Percentiles rank a stretch among this genome's conserved stretches.
These are phyloP conservation scores for Kwoniella shivajii DNA, from an alignment of 1,284 basidiomycete species.

Conservation along the genomic window DNA sequence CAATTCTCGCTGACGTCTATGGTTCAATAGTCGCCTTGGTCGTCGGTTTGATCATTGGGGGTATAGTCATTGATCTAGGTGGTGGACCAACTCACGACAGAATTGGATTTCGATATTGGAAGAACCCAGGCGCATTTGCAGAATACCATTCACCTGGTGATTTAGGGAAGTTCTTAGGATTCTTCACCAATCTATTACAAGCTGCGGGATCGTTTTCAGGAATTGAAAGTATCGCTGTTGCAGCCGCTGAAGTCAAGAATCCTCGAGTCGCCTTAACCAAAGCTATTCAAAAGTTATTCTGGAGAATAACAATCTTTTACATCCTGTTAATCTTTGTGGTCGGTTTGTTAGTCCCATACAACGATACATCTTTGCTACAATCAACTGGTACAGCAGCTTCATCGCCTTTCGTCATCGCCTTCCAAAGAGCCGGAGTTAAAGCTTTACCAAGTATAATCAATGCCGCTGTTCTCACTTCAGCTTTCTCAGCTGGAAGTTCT, in stretches of 20 bases:
- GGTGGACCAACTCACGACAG: constrained; percentile 62
- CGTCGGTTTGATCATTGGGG: constrained; percentile 64
- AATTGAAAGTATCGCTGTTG: constrained; percentile 33
- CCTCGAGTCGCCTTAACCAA: constrained; percentile 29
- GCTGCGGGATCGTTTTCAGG: constrained; percentile 35
- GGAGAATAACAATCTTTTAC: constrained; percentile 69
- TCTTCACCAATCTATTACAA: constrained; percentile 36
- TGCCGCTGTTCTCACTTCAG: constrained; percentile 77
- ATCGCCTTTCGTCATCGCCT: constrained; percentile 67
- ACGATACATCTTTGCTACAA: constrained; percentile 62
- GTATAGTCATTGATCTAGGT: constrained; percentile 70
- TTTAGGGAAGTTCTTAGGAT: constrained; percentile 38
- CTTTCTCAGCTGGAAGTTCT: constrained; percentile 81
- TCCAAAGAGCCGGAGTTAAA: constrained; percentile 69
- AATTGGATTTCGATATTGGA: constrained; percentile 63
- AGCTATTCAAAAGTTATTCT: constrained; percentile 61
- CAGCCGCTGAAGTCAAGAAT: constrained; percentile 37
- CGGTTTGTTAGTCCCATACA: constrained; percentile 71
- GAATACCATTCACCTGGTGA: constrained; percentile 27
- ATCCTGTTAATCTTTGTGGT: constrained; percentile 61
- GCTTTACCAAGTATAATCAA: constrained; percentile 77
- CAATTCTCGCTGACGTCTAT: not conserved
- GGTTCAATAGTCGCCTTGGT: constrained; percentile 64
- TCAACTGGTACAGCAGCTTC: constrained; percentile 64
- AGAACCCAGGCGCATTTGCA: constrained; percentile 63